Evolutionary conservation across 1,284 basidiomycete species (phyloP).

Genomic region (Irpex rosettiformis): DNA sequence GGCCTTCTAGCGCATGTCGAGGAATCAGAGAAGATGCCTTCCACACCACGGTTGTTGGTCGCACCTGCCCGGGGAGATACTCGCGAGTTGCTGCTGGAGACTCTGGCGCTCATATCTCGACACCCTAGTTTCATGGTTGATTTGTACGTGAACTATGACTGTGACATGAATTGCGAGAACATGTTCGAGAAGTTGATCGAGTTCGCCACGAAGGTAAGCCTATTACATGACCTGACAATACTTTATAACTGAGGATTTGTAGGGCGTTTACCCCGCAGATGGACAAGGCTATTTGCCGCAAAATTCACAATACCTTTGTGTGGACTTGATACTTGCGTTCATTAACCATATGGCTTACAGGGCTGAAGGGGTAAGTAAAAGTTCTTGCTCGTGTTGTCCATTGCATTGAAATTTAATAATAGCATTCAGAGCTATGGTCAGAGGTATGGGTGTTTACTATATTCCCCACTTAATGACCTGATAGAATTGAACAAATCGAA

Average conservation of each 20-base stretch:
- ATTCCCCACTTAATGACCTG: not conserved
- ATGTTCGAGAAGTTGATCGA: conserved; percentile 90
- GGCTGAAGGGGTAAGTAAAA: conserved; percentile 58
- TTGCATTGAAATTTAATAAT: not conserved
- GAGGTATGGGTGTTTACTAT: conserved; percentile 35
- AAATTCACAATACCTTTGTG: conserved; percentile 82
- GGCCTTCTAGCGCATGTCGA: conserved; percentile 40
- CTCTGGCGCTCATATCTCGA: conserved; percentile 76
- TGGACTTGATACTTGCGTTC: conserved; percentile 87
- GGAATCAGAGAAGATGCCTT: conserved; percentile 47
- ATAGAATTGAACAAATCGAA: not conserved
- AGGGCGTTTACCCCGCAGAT: conserved; percentile 79
- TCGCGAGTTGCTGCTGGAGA: conserved; percentile 89
- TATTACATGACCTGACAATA: not conserved
- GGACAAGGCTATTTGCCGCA: conserved; percentile 68
- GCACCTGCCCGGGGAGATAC: conserved; percentile 84
- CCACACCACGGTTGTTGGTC: conserved; percentile 57
- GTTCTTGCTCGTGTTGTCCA: conserved; percentile 6
- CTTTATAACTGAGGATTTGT: conserved; percentile 7
- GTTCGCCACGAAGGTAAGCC: conserved; percentile 78
- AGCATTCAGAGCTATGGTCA: conserved; percentile 57
- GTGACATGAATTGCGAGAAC: conserved; percentile 95
- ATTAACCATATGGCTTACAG: conserved; percentile 88
- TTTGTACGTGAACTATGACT: conserved; percentile 96
- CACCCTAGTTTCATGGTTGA: conserved; percentile 92